Evolutionary conservation across 2,329 filamentous ascomycete genomes (phyloP), one percentile per base, ranked within the genome.

Genomic region (Alternaria sp.): DNA sequence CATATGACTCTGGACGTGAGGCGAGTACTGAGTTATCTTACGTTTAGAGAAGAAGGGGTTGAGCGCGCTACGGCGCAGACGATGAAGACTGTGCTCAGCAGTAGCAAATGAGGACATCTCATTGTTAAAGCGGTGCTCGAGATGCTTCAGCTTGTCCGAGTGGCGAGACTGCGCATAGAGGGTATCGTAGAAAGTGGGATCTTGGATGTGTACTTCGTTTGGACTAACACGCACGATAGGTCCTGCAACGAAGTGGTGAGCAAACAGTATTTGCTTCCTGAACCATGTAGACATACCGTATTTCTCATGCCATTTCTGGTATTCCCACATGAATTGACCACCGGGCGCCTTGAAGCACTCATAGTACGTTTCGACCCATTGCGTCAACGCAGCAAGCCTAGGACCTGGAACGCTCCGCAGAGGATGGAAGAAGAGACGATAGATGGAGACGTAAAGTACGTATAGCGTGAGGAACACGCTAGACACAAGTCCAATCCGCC

Each of bases 21-120:
- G 37, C 37, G 37, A 41, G 37, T 41, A 41, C 37, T 41, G 37
- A 11, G 37, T 41, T 2, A 41, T 41, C 37, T 41, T 41, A 18
- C 37, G 37, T 41, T 41, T 41, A 3, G 58, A 26, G 73, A 71
- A 23, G 44, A 64, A 12, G 41, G 23, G 37, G 8, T 55, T 55
- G 87, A 54, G 58, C 21, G 43, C n/a, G 62, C 43, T 30, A 20
- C 53, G 53, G 26, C 54, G 54, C 21, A 56, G 41, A 56, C 54
- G 45, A 25, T 60, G 57, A 26, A 60, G 45, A n/a, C 54, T 49
- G 46, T 60, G 54, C 28, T 50, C 30, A 18, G 26, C 33, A 23
- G 57, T 41, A 28, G 46, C 54, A n/a, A 54, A 54, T 10, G 57
- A 53, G n/a, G 57, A 18, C 41, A 55, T 41, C 43, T 44, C 46